These are phyloP conservation scores for Eudorina sp. DNA, from an alignment of 139 green algal genomes.

Conservation along the genomic window DNA sequence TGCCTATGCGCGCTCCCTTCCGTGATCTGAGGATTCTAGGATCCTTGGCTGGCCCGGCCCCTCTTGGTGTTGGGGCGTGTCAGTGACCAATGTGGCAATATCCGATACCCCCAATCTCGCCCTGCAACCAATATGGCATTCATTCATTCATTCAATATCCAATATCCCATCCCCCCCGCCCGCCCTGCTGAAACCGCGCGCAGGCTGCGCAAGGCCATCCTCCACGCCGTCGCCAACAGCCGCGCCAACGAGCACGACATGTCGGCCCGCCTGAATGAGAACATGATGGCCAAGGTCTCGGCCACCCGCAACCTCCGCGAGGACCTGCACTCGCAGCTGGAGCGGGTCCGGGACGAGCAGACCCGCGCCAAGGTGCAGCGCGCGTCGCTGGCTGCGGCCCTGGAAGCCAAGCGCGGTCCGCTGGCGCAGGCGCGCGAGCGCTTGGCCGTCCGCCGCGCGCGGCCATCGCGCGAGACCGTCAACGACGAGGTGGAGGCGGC, in stretches of 20 bases:
- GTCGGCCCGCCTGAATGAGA: constrained; percentile 47
- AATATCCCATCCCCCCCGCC: no score
- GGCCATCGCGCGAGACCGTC: constrained; percentile 57
- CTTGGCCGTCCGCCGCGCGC: constrained; percentile 50
- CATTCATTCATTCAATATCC: no score
- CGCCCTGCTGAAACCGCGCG: neutral
- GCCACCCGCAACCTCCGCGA: constrained; percentile 38
- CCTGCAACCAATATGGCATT: no score
- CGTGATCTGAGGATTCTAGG: no score
- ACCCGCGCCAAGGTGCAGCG: constrained; percentile 47
- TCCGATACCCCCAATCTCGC: no score
- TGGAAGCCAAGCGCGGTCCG: constrained; percentile 59
- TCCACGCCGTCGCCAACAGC: constrained; percentile 51
- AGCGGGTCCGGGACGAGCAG: constrained; percentile 49
- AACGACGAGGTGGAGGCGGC: constrained; percentile 64
- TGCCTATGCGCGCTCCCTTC: no score
- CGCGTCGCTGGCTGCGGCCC: constrained; percentile 34
- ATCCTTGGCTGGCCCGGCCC: no score
- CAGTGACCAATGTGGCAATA: no score
- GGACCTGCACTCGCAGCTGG: constrained; percentile 44
- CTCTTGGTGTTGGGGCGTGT: no score
- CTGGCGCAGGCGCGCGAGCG: constrained; percentile 63
- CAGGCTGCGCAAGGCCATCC: constrained; percentile 45
- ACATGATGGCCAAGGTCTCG: constrained; percentile 59
- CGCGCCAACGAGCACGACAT: constrained; percentile 57